Percentiles rank a stretch among this genome's conserved stretches.
Evolutionary conservation across 805 yeast genomes (phyloP).

Genomic region (Myxozyma geophila): DNA sequence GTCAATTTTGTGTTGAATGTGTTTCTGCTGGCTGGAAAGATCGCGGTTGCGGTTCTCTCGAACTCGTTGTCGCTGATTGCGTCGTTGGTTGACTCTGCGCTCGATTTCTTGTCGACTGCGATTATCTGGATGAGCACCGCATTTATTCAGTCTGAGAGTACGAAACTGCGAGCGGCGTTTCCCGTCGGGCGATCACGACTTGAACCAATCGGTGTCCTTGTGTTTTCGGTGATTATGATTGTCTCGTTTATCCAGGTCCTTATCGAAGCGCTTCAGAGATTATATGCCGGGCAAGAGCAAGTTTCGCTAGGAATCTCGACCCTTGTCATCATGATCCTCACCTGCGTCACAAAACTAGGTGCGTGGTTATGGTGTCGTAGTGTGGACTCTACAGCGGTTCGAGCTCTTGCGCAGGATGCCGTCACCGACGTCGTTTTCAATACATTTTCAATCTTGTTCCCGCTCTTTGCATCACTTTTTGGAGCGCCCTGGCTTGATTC

Average conservation of each 20-base stretch:
- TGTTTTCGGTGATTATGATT: slow-evolving; percentile 72
- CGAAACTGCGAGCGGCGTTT: slow-evolving; percentile 16
- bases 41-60: slow-evolving; percentile 63
- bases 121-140: slow-evolving; percentile 69
- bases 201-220: slow-evolving; percentile 80
- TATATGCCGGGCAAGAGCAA: slow-evolving; percentile 48
- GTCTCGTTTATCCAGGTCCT: slow-evolving; percentile 75
- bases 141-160: slow-evolving; percentile 8
- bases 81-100: slow-evolving; percentile 73
- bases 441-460: slow-evolving; percentile 63
- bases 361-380: slow-evolving; percentile 69
- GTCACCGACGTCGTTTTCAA: slow-evolving; percentile 77
- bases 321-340: slow-evolving; percentile 61
- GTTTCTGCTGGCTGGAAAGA: slow-evolving; percentile 52
- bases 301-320: slow-evolving; percentile 59
- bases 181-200: slow-evolving; percentile 76
- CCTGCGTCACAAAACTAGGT: slow-evolving; percentile 62
- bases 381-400: slow-evolving; percentile 67
- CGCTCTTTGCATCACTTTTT: slow-evolving; percentile 59
- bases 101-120: slow-evolving; percentile 76
- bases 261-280: slow-evolving; percentile 59
- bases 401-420: slow-evolving; percentile 83
- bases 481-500: slow-evolving; percentile 75
- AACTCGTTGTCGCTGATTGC: slow-evolving; percentile 77
- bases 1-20: slow-evolving; percentile 67